Conservation (phyloP, 2,329 filamentous ascomycete genomes). For the Volutella citrinella region DNA sequence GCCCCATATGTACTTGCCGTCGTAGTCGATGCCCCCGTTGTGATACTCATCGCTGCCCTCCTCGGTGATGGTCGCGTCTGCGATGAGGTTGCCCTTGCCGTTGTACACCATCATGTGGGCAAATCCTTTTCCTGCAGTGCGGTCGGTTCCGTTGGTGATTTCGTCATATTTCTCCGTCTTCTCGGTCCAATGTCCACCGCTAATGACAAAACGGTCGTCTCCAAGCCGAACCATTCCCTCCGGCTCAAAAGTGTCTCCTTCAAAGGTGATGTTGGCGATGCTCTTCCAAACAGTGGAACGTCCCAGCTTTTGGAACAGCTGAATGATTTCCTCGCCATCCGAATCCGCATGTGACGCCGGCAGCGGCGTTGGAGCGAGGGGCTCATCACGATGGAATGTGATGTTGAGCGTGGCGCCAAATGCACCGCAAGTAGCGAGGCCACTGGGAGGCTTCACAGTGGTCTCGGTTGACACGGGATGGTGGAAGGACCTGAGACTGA, state of each 20-base stretch:
- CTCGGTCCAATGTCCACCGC: conserved; percentile 41
- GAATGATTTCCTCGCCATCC: conserved; percentile 34
- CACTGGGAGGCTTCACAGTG: conserved; percentile 17
- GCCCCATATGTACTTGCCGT: conserved; percentile 45
- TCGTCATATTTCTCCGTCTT: conserved; percentile 37
- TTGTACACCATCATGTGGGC: conserved; percentile 45
- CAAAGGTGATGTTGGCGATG: conserved; percentile 38
- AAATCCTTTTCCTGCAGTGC: conserved; percentile 41
- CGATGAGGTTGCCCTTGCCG: conserved; percentile 37
- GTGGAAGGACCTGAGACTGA: conserved; percentile 11
- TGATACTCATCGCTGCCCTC: conserved; percentile 40
- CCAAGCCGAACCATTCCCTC: conserved; percentile 45
- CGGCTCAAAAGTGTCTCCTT: conserved; percentile 46
- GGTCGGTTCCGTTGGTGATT: conserved; percentile 51
- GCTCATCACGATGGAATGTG: conserved; percentile 26
- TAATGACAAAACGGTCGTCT: conserved; percentile 42
- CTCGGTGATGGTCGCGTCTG: conserved; percentile 41
- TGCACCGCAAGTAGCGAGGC: conserved; percentile 15
- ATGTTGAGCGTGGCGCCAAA: conserved; percentile 28
- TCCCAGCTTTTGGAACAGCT: conserved; percentile 31
- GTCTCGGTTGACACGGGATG: conserved; percentile 8
- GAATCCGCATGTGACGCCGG: conserved; percentile 32
- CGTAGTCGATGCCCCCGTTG: conserved; percentile 47
- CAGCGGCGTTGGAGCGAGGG: conserved; percentile 32
- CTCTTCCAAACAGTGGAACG: conserved; percentile 41